Conservation (phyloP, 2,329 filamentous ascomycete species). For the Trichoderma sp. region DNA sequence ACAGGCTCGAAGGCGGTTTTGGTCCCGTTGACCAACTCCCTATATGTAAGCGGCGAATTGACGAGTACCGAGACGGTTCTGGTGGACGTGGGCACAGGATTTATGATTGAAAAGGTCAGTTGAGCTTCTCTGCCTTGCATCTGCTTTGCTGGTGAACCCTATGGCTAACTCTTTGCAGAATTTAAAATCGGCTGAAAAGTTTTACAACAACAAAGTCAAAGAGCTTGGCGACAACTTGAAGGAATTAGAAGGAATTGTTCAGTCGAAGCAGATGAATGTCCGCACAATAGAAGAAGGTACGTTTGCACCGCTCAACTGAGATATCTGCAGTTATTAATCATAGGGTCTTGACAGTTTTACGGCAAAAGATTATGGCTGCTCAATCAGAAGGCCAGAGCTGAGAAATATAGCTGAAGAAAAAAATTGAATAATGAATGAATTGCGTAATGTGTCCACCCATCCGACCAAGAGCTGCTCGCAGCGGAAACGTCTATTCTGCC, state of each 20-base stretch:
- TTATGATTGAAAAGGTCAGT: conserved; percentile 85
- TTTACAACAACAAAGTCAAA: conserved; percentile 59
- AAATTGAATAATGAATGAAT: neutral
- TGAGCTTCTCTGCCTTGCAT: too few species aligned
- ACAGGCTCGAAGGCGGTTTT: conserved; percentile 62
- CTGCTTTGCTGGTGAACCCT: neutral
- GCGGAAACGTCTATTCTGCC: neutral
- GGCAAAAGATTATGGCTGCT: conserved; percentile 46
- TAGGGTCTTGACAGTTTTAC: conserved; percentile 37
- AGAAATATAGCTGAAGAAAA: neutral
- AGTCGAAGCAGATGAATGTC: conserved; percentile 79
- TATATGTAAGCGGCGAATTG: conserved; percentile 87
- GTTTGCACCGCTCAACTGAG: conserved; percentile 15
- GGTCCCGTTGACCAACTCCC: conserved; percentile 90
- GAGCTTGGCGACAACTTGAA: conserved; percentile 56
- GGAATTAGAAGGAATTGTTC: conserved; percentile 59
- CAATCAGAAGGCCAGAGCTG: conserved; percentile 22
- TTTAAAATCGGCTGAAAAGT: conserved; percentile 54
- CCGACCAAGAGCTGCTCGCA: neutral
- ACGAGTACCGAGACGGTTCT: conserved; percentile 75
- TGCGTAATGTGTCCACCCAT: neutral
- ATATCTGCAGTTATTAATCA: conserved; percentile 14
- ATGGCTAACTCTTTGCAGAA: conserved; percentile 41
- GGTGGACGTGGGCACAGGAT: conserved; percentile 92
- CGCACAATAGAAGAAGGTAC: conserved; percentile 85